Base-by-base conservation (phyloP, 129 eudicot genomes). In the Flaveria linearis region DNA sequence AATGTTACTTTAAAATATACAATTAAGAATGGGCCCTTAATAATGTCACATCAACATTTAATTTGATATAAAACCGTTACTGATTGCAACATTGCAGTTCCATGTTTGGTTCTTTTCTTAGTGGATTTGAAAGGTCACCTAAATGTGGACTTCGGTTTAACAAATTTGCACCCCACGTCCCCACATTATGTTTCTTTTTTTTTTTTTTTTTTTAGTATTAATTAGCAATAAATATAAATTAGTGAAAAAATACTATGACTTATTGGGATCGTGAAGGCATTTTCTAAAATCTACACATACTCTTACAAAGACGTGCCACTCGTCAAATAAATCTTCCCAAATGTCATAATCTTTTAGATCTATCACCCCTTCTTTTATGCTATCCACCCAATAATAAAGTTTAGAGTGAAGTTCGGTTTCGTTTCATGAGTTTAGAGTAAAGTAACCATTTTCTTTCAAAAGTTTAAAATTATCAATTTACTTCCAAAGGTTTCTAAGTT, bases 121-220 rank as follows among this genome's bases (percentile, higher is more conserved):
- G 51, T 53, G 39, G 76, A 72, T 72, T 33, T 53, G 76, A 72
- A 52, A 72, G 66, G 76, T 33, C 66, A 30, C 66, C 60, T 72
- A 12, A 4, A 49, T 49, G 43, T 46, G 63, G 25, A 14, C 47
- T 50, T 71, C 28, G 23, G n/a, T 8, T 73, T 42, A 39, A 55
- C 55, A 50, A 20, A 56, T 73, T 17, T 22, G 18, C 13, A 20
- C 55, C 17, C 62, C 16, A 50, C 73, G 18, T 33, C 23, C 7
- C 41, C 16, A 3, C 13, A 47, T 13, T 47, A 45, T 8, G 63
- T 60, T 49, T 0, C 5, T 18, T 65, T 49, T 18, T 13, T 16
- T 33, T 18, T 65, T 49, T 18, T 13, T 16, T 33, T 4, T 45
- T 0, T 16, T 60, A 22, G 2, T 36, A 22, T 8, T 33, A 50